These are phyloP conservation scores for Pseudopithomyces chartarum DNA, from an alignment of 2,329 filamentous ascomycete genomes.

Conservation along the genomic window DNA sequence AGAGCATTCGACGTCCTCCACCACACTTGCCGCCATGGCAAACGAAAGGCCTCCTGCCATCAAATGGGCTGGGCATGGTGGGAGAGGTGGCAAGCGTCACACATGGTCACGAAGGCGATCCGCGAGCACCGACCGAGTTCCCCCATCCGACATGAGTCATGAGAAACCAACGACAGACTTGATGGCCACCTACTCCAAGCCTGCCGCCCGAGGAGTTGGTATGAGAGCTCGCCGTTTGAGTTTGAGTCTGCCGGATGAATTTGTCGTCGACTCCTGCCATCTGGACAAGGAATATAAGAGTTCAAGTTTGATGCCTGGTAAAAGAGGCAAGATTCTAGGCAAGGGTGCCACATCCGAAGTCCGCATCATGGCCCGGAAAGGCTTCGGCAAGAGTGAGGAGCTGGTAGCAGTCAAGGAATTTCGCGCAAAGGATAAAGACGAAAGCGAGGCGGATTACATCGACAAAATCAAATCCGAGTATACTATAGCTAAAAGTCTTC, in stretches of 20 bases:
- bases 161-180: constrained; percentile 39
- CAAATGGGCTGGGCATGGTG: constrained; percentile 34
- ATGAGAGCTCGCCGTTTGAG: constrained; percentile 81
- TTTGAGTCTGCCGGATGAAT: constrained; percentile 73
- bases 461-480: constrained; percentile 92
- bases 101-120: constrained; percentile 39
- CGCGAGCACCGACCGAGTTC: constrained; percentile 43
- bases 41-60: constrained; percentile 27
- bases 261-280: constrained; percentile 72
- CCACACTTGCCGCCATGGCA: constrained; percentile 35
- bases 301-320: constrained; percentile 69
- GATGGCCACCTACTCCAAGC: constrained; percentile 42
- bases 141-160: constrained; percentile 24
- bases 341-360: constrained; percentile 85
- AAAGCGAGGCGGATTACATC: constrained; percentile 76
- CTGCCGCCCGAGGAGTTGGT: constrained; percentile 71
- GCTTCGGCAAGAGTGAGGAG: constrained; percentile 62
- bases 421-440: constrained; percentile 70
- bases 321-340: constrained; percentile 75
- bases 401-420: constrained; percentile 89
- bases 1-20: constrained; percentile 35
- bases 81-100: constrained; percentile 24
- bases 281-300: constrained; percentile 72
- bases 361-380: constrained; percentile 76
- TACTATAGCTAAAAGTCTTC: constrained; percentile 81